These are phyloP conservation scores for Triticum turgidum DNA, from an alignment of 176 grass and related monocot species.

Conservation along the genomic window DNA sequence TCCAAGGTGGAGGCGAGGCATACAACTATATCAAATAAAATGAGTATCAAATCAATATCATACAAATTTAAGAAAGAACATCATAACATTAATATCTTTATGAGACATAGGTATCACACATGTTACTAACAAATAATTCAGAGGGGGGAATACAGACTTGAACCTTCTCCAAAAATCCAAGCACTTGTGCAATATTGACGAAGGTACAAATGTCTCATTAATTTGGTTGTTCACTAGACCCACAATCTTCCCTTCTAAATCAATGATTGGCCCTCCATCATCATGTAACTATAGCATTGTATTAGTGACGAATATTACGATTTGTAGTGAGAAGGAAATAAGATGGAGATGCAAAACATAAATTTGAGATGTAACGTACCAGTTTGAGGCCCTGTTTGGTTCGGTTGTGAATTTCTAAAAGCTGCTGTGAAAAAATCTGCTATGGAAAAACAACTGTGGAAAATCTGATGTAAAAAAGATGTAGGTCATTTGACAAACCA, in stretches of 20 bases:
- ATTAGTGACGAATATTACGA: neutral
- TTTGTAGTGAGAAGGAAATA: neutral
- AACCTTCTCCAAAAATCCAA: neutral
- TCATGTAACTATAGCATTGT: neutral
- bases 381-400: too few relatives aligned
- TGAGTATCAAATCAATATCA: too few relatives aligned
- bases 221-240: neutral
- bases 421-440: too few relatives aligned
- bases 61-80: too few relatives aligned
- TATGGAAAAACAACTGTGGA: too few relatives aligned
- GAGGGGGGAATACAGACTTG: neutral
- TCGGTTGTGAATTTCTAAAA: too few relatives aligned
- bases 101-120: too few relatives aligned
- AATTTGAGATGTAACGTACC: too few relatives aligned
- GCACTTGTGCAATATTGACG: neutral
- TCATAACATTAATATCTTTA: too few relatives aligned
- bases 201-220: neutral
- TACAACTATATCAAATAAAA: neutral
- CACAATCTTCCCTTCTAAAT: neutral
- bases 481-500: too few relatives aligned
- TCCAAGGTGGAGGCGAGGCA: neutral
- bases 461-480: too few relatives aligned
- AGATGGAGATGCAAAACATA: neutral
- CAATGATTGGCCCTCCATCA: neutral
- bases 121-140: too few relatives aligned